Percentiles rank a stretch among this genome's conserved stretches.
Evolutionary conservation across 345 rosid genomes (phyloP).

Genomic region (Eucalyptus pumila): DNA sequence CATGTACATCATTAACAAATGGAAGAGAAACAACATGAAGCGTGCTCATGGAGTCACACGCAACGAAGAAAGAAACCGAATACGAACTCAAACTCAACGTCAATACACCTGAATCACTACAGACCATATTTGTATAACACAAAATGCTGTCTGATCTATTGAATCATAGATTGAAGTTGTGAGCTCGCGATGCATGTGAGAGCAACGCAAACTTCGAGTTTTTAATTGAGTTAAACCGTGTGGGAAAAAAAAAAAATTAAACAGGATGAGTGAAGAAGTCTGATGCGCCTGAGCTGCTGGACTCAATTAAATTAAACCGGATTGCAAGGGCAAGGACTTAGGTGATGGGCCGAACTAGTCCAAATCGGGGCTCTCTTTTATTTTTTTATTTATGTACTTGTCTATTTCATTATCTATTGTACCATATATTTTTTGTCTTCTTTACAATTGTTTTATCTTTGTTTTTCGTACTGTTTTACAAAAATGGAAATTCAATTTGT

Average conservation of each 20-base stretch:
- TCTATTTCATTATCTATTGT: background rate
- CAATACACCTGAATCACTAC: background rate
- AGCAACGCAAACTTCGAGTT: background rate
- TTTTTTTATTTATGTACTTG: background rate
- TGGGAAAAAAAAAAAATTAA: background rate
- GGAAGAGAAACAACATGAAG: background rate
- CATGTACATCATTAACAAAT: background rate
- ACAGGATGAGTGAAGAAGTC: background rate
- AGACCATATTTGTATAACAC: background rate
- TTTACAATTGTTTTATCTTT: background rate
- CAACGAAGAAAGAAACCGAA: background rate
- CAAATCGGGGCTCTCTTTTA: background rate
- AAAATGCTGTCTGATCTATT: background rate
- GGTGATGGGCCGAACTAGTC: background rate
- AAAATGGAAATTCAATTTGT: background rate
- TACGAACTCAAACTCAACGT: background rate
- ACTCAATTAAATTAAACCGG: background rate
- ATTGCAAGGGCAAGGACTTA: background rate
- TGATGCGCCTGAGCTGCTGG: background rate
- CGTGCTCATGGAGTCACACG: background rate
- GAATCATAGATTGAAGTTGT: background rate
- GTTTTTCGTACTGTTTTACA: background rate
- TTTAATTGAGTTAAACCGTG: background rate
- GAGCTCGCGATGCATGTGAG: background rate
- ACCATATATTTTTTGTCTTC: background rate